Conservation (phyloP, 371 early-diverging fungal genomes). For the Apophysomyces sp. region DNA sequence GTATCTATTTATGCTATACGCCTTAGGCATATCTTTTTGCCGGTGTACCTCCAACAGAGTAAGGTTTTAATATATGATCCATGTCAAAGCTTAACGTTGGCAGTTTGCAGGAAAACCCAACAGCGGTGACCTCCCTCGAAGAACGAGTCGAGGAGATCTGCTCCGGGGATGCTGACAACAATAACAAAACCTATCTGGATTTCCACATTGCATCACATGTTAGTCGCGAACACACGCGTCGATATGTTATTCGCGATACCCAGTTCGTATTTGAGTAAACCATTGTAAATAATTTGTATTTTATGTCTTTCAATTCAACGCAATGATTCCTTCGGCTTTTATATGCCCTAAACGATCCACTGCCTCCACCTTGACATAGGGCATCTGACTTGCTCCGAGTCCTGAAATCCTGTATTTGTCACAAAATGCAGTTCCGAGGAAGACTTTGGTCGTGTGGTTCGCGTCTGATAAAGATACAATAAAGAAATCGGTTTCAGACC, state of each 20-base stretch:
- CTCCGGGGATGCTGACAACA: neutral
- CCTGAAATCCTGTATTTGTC: neutral
- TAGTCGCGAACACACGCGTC: neutral
- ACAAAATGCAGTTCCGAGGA: neutral
- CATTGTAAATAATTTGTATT: neutral
- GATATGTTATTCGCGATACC: neutral
- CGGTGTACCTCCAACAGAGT: neutral
- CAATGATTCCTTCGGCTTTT: neutral
- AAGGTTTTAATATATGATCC: neutral
- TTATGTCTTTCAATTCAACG: neutral
- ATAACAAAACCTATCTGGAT: neutral
- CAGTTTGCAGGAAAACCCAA: neutral
- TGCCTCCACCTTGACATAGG: neutral
- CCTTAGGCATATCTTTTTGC: neutral
- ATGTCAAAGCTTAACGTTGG: neutral
- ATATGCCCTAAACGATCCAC: neutral
- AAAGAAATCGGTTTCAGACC: neutral
- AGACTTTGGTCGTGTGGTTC: neutral
- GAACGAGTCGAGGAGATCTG: neutral
- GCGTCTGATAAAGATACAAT: neutral
- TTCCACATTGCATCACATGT: neutral
- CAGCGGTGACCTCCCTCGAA: neutral
- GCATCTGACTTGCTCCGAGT: neutral
- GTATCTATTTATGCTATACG: neutral
- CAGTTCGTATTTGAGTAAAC: neutral